Conservation (phyloP, 2,329 filamentous ascomycete genomes). For the Colletotrichum incanum region DNA sequence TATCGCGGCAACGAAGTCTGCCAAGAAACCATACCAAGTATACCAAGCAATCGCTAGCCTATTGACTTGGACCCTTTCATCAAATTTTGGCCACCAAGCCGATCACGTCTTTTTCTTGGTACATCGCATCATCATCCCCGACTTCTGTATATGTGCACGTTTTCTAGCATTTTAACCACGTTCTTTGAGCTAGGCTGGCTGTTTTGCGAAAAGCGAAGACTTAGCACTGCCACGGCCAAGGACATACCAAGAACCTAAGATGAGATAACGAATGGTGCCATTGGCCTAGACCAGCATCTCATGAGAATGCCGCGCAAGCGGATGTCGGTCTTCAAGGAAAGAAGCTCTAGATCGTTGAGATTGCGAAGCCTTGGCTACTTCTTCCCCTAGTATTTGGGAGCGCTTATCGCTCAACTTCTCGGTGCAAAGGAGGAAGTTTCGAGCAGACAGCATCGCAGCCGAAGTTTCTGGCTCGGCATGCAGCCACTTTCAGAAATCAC, state of each 20-base stretch:
- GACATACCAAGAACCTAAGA: conserved; percentile 20
- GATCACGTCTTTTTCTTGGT: conserved; percentile 39
- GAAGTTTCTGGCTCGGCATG: conserved; percentile 5
- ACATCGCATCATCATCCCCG: conserved; percentile 28
- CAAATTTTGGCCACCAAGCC: neutral
- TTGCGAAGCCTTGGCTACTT: conserved; percentile 13
- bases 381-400: neutral
- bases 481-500: neutral
- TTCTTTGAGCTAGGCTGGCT: too few relatives aligned
- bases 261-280: conserved; percentile 1
- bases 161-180: too few relatives aligned
- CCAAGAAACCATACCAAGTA: conserved; percentile 35
- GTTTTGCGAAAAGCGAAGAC: neutral
- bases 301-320: neutral
- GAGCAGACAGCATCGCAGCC: neutral
- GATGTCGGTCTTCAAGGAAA: neutral
- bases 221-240: conserved; percentile 36
- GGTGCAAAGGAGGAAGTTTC: neutral
- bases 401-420: neutral
- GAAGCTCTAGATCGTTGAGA: neutral
- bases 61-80: neutral
- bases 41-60: conserved; percentile 30
- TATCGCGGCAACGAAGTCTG: conserved; percentile 12
- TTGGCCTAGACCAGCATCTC: neutral
- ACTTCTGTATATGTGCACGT: neutral